Evolutionary conservation across 75 land plant genomes (phyloP).

Genomic region (Selaginella tamariscina): DNA sequence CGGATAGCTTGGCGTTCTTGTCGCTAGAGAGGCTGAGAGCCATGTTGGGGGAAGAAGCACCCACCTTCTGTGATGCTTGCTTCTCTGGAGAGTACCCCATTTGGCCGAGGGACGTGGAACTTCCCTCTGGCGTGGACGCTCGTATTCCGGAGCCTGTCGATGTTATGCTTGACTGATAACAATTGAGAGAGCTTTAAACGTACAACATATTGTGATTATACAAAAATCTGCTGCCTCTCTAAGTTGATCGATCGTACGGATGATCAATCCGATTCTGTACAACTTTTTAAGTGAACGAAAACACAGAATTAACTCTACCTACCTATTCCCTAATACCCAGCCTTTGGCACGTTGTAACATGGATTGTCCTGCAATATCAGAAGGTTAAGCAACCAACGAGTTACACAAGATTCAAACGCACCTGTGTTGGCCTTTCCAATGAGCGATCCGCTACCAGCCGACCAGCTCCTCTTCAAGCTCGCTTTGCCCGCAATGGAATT

Average conservation of each 20-base stretch:
- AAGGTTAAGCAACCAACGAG: not conserved
- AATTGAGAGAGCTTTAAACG: not conserved
- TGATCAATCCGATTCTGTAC: too few relatives aligned
- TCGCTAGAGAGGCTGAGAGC: constrained; percentile 50
- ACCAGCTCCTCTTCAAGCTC: not conserved
- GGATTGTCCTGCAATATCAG: not conserved
- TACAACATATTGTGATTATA: too few relatives aligned
- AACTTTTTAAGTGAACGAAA: too few relatives aligned
- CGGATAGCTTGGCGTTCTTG: constrained; percentile 76
- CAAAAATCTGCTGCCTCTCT: too few relatives aligned
- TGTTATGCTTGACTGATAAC: not conserved
- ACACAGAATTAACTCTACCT: too few relatives aligned
- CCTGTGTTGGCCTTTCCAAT: not conserved
- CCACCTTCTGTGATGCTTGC: constrained; percentile 75
- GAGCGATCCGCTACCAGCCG: not conserved
- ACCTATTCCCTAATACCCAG: not conserved
- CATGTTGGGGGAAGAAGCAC: constrained; percentile 43
- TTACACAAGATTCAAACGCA: not conserved
- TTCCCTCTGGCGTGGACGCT: not conserved
- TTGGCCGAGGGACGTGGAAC: constrained; percentile 19
- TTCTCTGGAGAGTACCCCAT: constrained; percentile 77
- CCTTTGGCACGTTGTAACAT: not conserved
- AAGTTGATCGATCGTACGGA: too few relatives aligned
- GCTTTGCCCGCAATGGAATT: not conserved
- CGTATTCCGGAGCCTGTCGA: not conserved